Conservation (phyloP, 2,329 filamentous ascomycete genomes). For the Parastagonospora nodorum region DNA sequence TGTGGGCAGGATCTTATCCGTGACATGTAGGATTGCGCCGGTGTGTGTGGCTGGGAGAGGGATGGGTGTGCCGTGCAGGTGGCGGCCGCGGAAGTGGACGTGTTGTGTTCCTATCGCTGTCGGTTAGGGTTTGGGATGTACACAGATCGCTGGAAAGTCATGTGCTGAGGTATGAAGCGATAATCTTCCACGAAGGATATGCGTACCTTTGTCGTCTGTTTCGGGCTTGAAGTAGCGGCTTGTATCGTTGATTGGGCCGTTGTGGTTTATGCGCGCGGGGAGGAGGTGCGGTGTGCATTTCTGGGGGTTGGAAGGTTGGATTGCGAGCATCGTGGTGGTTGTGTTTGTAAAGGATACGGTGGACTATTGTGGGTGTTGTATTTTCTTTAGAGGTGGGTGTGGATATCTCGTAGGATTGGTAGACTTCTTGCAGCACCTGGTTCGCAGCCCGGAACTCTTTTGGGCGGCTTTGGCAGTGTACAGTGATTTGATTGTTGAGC, state of each 20-base stretch:
- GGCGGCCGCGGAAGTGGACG: conserved; percentile 67
- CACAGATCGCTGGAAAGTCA: too few species aligned
- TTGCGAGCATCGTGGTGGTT: conserved; percentile 50
- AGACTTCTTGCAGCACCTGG: too few species aligned
- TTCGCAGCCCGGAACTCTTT: too few species aligned
- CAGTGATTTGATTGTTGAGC: too few species aligned
- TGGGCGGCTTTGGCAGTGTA: not conserved
- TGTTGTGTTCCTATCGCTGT: conserved; percentile 29
- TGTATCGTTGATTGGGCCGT: conserved; percentile 69
- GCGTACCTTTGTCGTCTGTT: conserved; percentile 47
- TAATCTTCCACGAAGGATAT: too few species aligned
- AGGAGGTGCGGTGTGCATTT: conserved; percentile 71
- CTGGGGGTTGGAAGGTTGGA: conserved; percentile 38
- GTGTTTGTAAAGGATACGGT: too few species aligned
- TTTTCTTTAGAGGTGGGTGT: not conserved
- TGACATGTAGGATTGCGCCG: conserved; percentile 49
- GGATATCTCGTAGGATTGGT: too few species aligned
- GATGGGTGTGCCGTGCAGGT: conserved; percentile 70
- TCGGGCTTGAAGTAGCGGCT: conserved; percentile 73
- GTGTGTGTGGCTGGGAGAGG: conserved; percentile 73
- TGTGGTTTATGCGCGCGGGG: conserved; percentile 79
- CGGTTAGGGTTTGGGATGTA: too few species aligned
- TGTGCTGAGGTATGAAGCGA: too few species aligned
- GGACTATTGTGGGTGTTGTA: too few species aligned
- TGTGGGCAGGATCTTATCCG: conserved; percentile 30